Evolutionary conservation across 345 rosid species (phyloP).

Genomic region (Salix purpurea): DNA sequence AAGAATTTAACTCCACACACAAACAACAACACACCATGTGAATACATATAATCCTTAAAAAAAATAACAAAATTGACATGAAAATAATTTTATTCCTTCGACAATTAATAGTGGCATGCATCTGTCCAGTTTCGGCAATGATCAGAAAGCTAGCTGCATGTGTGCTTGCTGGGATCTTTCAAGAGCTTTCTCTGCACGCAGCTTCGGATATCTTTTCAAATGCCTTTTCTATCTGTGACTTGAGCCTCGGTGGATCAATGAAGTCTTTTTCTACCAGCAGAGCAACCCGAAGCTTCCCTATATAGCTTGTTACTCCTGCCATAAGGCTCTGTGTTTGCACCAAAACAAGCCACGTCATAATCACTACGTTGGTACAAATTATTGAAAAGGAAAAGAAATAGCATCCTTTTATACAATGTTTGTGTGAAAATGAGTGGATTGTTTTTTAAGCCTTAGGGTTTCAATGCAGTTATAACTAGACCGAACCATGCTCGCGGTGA

Average conservation of each 20-base stretch:
- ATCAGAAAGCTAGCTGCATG: too few species aligned
- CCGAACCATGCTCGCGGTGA: too few species aligned
- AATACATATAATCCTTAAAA: too few species aligned
- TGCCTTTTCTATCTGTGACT: conserved; percentile 18
- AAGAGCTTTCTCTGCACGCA: background rate
- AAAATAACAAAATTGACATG: too few species aligned
- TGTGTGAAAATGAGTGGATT: background rate
- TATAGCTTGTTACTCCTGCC: conserved; percentile 31
- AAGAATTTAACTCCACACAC: too few species aligned
- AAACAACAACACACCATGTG: too few species aligned
- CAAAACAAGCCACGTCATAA: background rate
- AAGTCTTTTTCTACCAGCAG: conserved; percentile 33
- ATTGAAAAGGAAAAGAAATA: background rate
- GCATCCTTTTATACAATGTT: background rate
- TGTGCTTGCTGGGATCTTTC: background rate
- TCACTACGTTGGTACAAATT: too few species aligned
- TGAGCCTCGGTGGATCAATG: conserved; percentile 29
- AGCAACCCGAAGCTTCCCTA: conserved; percentile 30
- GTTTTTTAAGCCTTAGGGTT: too few species aligned
- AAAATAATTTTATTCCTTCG: too few species aligned
- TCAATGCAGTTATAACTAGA: too few species aligned
- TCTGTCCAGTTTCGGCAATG: too few species aligned
- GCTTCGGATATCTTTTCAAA: conserved; percentile 30
- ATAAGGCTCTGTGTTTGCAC: conserved; percentile 18
- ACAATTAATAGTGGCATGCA: too few species aligned